Base-by-base conservation (phyloP, 2,329 filamentous ascomycete species). In the Tolypocladium capitatum region DNA sequence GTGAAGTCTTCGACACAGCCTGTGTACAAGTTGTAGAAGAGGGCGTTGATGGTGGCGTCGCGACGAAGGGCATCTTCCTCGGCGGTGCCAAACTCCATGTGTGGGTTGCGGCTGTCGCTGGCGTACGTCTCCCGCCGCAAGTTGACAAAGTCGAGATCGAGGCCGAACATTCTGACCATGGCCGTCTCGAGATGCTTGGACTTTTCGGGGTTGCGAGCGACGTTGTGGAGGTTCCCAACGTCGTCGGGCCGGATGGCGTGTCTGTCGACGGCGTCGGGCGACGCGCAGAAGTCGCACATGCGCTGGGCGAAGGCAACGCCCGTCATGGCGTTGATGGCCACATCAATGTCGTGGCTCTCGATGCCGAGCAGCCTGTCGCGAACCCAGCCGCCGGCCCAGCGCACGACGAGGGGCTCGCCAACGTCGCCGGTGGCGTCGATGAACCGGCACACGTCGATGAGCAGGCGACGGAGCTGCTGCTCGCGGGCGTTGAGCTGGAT, bases 181-280 rank as follows among this genome's bases (percentile, higher is more conserved):
- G 88, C 86, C 0, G 91, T 97, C 66, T 94, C 91, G 14, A 97
- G 76, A 61, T 97, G 87, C 68, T 97, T 97, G 20, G 89, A 95
- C 68, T 95, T 96, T 59, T 96, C 89, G 1, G 90, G 91, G 62
- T 97, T 97, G 49, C 84, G 84, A 46, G 84, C 83, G 55, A 96
- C 91, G 64, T 88, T 94, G 72, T 96, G 84, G 31, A 96, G 73
- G 52, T 79, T 83, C 45, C 84, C 83, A 46, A 92, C 72, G 48
- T 83, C 81, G 46, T 75, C 74, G 18, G 66, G 60, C 30, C 63
- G 62, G 44, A 83, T 72, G 10, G 65, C 67, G 57, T 90, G 83
- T 58, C 80, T 81, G 46, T 75, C 69, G 4, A 76, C 66, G 50
- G 81, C 80, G 5, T 74, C 75, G 0, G 76, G 70, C 27, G 72